Evolutionary conservation across 2,329 filamentous ascomycete species (phyloP), one percentile per base, ranked within the genome.

Genomic region (Trichoderma citrinoviride): DNA sequence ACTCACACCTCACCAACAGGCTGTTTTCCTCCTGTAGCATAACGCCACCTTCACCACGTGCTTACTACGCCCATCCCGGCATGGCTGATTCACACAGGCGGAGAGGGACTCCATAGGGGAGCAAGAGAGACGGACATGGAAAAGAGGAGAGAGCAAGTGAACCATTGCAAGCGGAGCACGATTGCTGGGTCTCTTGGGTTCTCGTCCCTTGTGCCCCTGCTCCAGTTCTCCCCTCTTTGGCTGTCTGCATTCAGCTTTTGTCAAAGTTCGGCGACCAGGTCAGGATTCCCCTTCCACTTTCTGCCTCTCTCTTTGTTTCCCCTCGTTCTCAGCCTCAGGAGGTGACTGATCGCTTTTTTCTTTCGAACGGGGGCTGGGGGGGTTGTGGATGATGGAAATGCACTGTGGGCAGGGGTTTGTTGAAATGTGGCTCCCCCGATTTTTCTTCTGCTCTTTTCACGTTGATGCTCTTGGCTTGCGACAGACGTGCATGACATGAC

Each of bases 21-120:
- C 29, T 52, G 49, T 33, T 52, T n/a, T 50, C 43, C 41, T 40
- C 40, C 47, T 49, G 40, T 46, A 65, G 54, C 27, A 61, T 27
- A 55, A 65, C 63, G 63, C 63, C 63, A 65, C 63, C 49, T 47
- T 61, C 21, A 25, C 63, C 63, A 65, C 63, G 63, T 65, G 63
- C 63, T 37, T 53, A 53, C 63, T 65, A 65, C 47, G 47, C 63
- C 55, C 12, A 37, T 60, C 55, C 33, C 37, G 55, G 63, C 46
- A 60, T 65, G 63, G 63, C 37, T 52, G 50, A 44, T 52, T 61
- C 37, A 61, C 46, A n/a, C 57, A 52, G 25, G 57, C 37, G 57
- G 57, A 61, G 57, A 61, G 27, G 27, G 33, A 52, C 25, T 52
- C 57, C 57, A 54, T 52, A 27, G 46, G 50, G 54, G 61, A 56